Base-by-base conservation (phyloP, 2,329 filamentous ascomycete genomes). In the Cercospora sp. region DNA sequence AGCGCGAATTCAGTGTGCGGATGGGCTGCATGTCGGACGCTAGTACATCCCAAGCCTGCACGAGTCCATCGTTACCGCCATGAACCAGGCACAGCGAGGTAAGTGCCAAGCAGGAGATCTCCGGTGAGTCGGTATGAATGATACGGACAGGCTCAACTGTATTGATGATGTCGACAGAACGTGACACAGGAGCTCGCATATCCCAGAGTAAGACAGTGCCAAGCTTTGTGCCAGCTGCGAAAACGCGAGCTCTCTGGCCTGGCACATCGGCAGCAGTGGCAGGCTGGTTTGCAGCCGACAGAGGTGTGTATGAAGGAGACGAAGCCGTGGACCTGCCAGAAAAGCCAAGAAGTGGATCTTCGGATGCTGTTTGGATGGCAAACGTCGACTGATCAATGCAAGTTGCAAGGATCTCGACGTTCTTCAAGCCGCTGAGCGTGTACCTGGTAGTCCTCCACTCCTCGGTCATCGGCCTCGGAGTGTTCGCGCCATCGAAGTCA, bases 1-100 rank as follows among this genome's bases (percentile, higher is more conserved):
- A 93, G 13, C 91, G 89, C 2, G 93, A 92, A 76, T 97, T 94
- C 64, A 99, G 84, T 0, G 93, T 98, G 45, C 93, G 89, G 62
- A 98, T 86, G 0, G 95, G 92, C 20, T 90, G 88, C 18, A 85
- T 80, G 0, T 86, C 91, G 1, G 94, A 98, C 0, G 90, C 92
- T 58, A 99, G 83, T n/a, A 91, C 92, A 81, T 99, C 95, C 95
- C 95, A 99, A 5, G 93, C 92, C 79, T 98, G 95, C 4, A 97
- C 94, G 3, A 98, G 86, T 0, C 95, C 94, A 80, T 99, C 95
- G 73, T 91, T 97, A 28, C 95, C 95, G 60, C 95, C 95, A 78
- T 97, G 92, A 6, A 98, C 91, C 16, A 99, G 81, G 76, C 97
- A 96, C 16, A 99, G 83, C 1, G 93, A 91, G 1, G 93, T 93